Conservation (phyloP, 768 basidiomycete species). For the Gelatoporia subvermispora region DNA sequence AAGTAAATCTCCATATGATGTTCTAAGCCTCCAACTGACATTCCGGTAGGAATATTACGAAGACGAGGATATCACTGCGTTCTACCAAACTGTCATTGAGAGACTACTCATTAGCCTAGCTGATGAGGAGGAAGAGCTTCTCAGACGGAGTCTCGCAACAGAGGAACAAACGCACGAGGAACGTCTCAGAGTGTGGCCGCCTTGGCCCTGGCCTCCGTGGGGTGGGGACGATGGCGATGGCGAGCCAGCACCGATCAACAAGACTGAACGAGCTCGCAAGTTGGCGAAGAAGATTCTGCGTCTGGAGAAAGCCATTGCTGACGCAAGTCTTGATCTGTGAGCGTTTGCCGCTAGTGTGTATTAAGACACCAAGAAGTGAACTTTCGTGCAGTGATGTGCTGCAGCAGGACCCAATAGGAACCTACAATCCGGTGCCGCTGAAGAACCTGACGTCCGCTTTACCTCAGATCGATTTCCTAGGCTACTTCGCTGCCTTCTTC, state of each 20-base stretch:
- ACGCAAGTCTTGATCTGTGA: conserved; percentile 76
- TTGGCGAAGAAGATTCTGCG: conserved; percentile 68
- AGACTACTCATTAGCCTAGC: conserved; percentile 59
- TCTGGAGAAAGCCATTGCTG: conserved; percentile 76
- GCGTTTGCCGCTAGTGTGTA: too few species aligned
- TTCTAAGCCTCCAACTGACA: not conserved
- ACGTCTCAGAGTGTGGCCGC: conserved; percentile 56
- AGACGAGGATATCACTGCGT: conserved; percentile 61
- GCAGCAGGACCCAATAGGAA: conserved; percentile 74
- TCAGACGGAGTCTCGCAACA: conserved; percentile 4
- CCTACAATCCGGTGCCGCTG: conserved; percentile 82
- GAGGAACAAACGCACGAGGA: conserved; percentile 31
- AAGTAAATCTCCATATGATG: conserved; percentile 39
- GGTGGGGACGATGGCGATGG: conserved; percentile 43
- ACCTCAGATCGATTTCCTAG: conserved; percentile 72
- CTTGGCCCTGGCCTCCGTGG: conserved; percentile 88
- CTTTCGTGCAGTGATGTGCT: conserved; percentile 53
- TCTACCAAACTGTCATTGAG: conserved; percentile 68
- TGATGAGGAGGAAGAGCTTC: conserved; percentile 39
- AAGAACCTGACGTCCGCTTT: conserved; percentile 64
- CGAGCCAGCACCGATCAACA: conserved; percentile 46
- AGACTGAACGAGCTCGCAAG: conserved; percentile 49
- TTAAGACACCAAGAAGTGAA: too few species aligned
- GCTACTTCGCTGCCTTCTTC: conserved; percentile 84
- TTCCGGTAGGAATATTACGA: conserved; percentile 77